Conservation (phyloP, 352 stramenopile species). For the Globisporangium paroecandrum region DNA sequence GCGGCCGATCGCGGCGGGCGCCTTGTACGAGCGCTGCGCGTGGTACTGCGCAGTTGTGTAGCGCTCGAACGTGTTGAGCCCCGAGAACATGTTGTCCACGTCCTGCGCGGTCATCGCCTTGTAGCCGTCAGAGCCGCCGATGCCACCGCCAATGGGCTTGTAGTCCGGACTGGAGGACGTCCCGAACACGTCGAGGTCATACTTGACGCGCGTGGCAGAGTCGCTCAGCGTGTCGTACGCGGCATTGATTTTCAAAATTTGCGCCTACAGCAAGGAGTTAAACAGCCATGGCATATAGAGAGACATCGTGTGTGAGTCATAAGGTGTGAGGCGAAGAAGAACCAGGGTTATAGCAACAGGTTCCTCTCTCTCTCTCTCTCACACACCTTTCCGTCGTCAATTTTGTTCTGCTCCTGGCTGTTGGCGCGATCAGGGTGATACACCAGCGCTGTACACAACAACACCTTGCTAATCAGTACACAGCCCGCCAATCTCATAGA, state of each 20-base stretch:
- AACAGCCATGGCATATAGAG: neutral
- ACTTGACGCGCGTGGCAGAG: slow-evolving; percentile 43
- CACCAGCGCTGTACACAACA: slow-evolving; percentile 41
- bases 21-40: slow-evolving; percentile 43
- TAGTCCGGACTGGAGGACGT: slow-evolving; percentile 39
- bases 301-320: neutral
- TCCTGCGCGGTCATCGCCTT: slow-evolving; percentile 66
- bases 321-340: neutral
- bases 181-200: slow-evolving; percentile 73
- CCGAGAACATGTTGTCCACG: slow-evolving; percentile 72
- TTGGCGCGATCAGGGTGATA: slow-evolving; percentile 68
- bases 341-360: neutral
- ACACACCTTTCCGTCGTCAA: slow-evolving; percentile 31
- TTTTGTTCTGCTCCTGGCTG: slow-evolving; percentile 21
- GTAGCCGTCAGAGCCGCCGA: slow-evolving; percentile 33
- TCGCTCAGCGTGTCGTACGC: slow-evolving; percentile 72
- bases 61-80: slow-evolving; percentile 67
- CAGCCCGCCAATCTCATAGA: slow-evolving; percentile 2
- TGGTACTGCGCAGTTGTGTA: slow-evolving; percentile 80
- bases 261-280: slow-evolving; percentile 6
- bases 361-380: too few species aligned
- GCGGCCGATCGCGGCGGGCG: slow-evolving; percentile 53
- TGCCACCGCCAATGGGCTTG: neutral
- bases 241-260: slow-evolving; percentile 70
- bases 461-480: neutral